Evolutionary conservation across 116 monocot genomes (phyloP), one percentile per base, ranked within the genome.

Genomic region (Dioscorea cayenensis): DNA sequence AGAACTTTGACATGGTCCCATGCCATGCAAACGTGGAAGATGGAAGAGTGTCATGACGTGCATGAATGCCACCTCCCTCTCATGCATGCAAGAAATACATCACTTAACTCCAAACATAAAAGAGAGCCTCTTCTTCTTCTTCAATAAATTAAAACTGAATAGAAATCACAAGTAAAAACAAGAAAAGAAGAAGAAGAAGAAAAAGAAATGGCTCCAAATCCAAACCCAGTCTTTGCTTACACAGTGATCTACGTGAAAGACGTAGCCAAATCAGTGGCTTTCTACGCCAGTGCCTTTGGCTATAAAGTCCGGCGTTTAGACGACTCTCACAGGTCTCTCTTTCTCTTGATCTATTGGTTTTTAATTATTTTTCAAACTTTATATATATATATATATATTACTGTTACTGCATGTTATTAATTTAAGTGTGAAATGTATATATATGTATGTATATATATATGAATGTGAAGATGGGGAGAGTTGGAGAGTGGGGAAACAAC

Each of bases 171-270:
- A 7, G 13, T 16, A 14, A 23, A 32, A 43, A 18, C 28, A 63
- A 9, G 0, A 13, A 60, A 23, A 76, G 60, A 76, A n/a, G n/a
- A n/a, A n/a, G n/a, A 25, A 25, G 25, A 25, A 25, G 25, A 62
- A 64, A 17, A 7, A 8, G 18, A 23, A 32, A 87, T 84, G 84
- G 81, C 72, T 51, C 17, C 58, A 1, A 80, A 77, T 36, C 71
- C 76, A 12, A 71, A 43, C 29, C 85, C 89, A 5, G 78, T 76
- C 58, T 86, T 82, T 69, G 91, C 90, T 36, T 94, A 94, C 85
- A 84, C 82, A 1, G 88, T 91, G 14, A 86, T 94, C 48, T 94
- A 94, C 83, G 94, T 94, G 19, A 83, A 81, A 49, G 94, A 91
- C 75, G 94, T 94, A 2, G 88, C 84, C 52, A 80, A 83, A 63